Evolutionary conservation across 2,329 filamentous ascomycete genomes (phyloP).

Genomic region (Pseudocercospora vitis): DNA sequence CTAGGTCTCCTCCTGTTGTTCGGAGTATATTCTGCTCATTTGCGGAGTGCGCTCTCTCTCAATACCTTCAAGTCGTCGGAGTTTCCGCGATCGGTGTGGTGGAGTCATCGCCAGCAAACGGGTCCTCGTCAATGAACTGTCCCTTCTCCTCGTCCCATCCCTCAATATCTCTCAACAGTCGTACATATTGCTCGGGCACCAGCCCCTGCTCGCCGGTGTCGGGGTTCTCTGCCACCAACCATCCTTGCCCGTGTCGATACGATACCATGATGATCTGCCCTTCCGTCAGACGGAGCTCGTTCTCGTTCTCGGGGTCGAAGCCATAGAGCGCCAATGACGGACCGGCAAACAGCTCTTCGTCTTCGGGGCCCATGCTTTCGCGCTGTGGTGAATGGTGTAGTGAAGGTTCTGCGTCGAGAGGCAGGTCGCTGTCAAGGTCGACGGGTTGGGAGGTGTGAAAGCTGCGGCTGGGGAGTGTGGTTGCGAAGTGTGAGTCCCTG

Average conservation of each 20-base stretch:
- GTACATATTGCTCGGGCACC: constrained; percentile 94
- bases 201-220: constrained; percentile 91
- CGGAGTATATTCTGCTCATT: too few relatives aligned
- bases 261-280: constrained; percentile 96
- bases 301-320: constrained; percentile 93
- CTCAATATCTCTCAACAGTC: constrained; percentile 87
- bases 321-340: constrained; percentile 95
- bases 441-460: constrained; percentile 28
- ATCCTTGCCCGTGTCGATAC: constrained; percentile 93
- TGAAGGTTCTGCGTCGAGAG: constrained; percentile 32
- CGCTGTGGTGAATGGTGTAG: constrained; percentile 31
- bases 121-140: constrained; percentile 58
- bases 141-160: constrained; percentile 81
- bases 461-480: constrained; percentile 34
- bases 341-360: constrained; percentile 94
- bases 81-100: constrained; percentile 4
- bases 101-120: constrained; percentile 10
- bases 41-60: too few relatives aligned
- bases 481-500: constrained; percentile 56
- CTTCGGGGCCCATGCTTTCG: constrained; percentile 57
- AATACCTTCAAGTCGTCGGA: not conserved
- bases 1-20: too few relatives aligned
- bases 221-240: constrained; percentile 94
- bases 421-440: constrained; percentile 30
- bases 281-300: constrained; percentile 87